Evolutionary conservation across 2,329 filamentous ascomycete genomes (phyloP).

Genomic region (Pestalotiopsis sp.): DNA sequence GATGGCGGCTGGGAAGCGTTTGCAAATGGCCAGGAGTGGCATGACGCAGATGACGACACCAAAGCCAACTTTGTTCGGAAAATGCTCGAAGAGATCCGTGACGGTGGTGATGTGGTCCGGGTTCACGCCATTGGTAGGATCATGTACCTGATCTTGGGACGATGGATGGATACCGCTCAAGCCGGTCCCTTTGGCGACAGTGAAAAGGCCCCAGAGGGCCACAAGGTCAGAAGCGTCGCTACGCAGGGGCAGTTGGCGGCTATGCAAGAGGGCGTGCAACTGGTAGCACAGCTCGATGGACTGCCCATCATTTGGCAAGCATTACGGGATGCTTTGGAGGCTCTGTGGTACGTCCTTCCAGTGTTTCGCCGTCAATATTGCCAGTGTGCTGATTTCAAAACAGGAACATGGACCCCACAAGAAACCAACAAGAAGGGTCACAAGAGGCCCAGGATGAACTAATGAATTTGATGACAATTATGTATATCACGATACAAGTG

Average conservation of each 20-base stretch:
- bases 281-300: conserved; percentile 55
- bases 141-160: conserved; percentile 66
- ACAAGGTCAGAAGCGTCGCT: conserved; percentile 50
- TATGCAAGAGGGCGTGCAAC: conserved; percentile 57
- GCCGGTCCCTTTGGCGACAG: conserved; percentile 38
- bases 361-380: conserved; percentile 27
- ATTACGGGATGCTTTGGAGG: conserved; percentile 51
- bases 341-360: conserved; percentile 50
- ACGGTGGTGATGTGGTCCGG: conserved; percentile 50
- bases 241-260: conserved; percentile 60
- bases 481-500: conserved; percentile 64
- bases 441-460: conserved; percentile 62
- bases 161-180: conserved; percentile 71
- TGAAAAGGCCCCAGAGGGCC: conserved; percentile 34
- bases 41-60: conserved; percentile 60
- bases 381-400: conserved; percentile 18
- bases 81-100: conserved; percentile 49
- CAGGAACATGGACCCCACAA: conserved; percentile 47
- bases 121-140: conserved; percentile 59
- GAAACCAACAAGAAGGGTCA: conserved; percentile 33
- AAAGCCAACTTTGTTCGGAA: conserved; percentile 60
- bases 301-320: conserved; percentile 55
- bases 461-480: conserved; percentile 65
- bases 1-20: conserved; percentile 73
- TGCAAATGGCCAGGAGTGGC: conserved; percentile 58